phyloP scores from a whole-genome alignment of 495 filamentous ascomycete genomes.

The Tuber brumale region DNA sequence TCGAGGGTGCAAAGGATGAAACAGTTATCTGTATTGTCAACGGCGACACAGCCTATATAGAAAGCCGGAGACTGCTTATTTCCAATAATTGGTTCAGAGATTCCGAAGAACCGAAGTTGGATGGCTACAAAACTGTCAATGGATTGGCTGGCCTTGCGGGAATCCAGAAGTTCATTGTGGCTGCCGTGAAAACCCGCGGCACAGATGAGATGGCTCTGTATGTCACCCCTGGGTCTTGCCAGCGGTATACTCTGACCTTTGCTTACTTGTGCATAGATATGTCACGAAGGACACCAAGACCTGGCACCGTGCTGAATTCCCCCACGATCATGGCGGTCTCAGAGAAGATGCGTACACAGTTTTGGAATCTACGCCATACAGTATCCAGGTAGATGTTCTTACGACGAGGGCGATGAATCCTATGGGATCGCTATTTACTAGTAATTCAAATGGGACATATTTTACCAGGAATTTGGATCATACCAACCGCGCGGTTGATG shows the following conservation, averaged over 20 bases:
- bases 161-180: constrained; percentile 79
- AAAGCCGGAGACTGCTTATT: constrained; percentile 66
- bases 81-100: constrained; percentile 70
- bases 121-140: constrained; percentile 60
- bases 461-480: constrained; percentile 85
- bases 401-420: constrained; percentile 55
- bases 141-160: constrained; percentile 70
- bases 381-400: constrained; percentile 91
- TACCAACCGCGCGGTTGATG: constrained; percentile 68
- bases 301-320: constrained; percentile 92
- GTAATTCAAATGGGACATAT: constrained; percentile 93
- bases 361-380: constrained; percentile 91
- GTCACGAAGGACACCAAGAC: constrained; percentile 67
- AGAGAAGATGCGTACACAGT: constrained; percentile 86
- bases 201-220: constrained; percentile 88
- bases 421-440: constrained; percentile 83
- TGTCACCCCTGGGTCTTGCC: constrained; percentile 38
- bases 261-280: constrained; percentile 34
- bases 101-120: constrained; percentile 63
- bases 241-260: constrained; percentile 9
- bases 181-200: constrained; percentile 66
- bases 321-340: constrained; percentile 60
- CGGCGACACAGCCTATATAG: constrained; percentile 54
- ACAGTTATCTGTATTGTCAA: constrained; percentile 73
- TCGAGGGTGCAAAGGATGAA: constrained; percentile 56